Evolutionary conservation across 192 early-diverging fungal genomes (phyloP).

Genomic region (Mortierella claussenii): DNA sequence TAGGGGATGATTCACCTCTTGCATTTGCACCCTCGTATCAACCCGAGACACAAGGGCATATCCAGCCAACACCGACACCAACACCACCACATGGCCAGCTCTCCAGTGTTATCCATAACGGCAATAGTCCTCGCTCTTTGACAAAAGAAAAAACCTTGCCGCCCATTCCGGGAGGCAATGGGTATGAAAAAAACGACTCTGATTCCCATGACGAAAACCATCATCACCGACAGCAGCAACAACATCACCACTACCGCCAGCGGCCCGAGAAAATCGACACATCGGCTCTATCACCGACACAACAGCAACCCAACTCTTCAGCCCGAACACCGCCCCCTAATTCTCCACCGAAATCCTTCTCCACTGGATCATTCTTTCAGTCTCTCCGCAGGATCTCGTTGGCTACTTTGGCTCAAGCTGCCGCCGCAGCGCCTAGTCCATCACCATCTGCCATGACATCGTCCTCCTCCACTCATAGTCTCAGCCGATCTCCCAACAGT

Average conservation of each 20-base stretch:
- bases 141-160: slow-evolving; percentile 26
- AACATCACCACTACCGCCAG: too few relatives aligned
- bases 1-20: slow-evolving; percentile 41
- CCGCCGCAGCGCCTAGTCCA: background rate
- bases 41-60: too few relatives aligned
- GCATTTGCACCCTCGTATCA: too few relatives aligned
- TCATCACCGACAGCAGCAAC: too few relatives aligned
- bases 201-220: too few relatives aligned
- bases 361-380: slow-evolving; percentile 54
- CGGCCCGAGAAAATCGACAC: slow-evolving; percentile 1
- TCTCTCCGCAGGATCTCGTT: slow-evolving; percentile 49
- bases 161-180: slow-evolving; percentile 12
- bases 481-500: background rate
- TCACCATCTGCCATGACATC: background rate
- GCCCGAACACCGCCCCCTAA: background rate
- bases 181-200: too few relatives aligned
- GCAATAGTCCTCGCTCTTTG: background rate
- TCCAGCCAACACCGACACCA: background rate
- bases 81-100: background rate
- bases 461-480: background rate
- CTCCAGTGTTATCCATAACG: background rate
- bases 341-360: slow-evolving; percentile 26
- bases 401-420: slow-evolving; percentile 35
- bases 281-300: slow-evolving; percentile 2
- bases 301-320: background rate